phyloP scores from a whole-genome alignment of 2,329 filamentous ascomycete genomes.

The Pezicula neosporulosa region DNA sequence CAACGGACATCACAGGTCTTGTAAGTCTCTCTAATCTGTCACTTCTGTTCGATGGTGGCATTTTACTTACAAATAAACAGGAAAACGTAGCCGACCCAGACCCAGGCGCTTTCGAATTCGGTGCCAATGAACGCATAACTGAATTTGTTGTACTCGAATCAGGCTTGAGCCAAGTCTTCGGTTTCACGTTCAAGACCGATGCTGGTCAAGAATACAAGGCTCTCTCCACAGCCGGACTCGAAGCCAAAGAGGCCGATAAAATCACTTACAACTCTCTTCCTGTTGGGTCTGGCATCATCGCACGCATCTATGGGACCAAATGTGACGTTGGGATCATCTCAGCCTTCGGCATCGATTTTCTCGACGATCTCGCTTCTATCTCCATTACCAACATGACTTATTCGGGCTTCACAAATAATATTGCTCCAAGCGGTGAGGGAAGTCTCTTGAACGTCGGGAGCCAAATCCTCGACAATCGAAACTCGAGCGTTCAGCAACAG shows the following conservation, averaged over 20 bases:
- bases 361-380: not conserved
- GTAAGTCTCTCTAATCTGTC: not conserved
- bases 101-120: not conserved
- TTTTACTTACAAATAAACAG: not conserved
- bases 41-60: not conserved
- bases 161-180: not conserved
- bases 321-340: not conserved
- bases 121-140: not conserved
- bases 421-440: not conserved
- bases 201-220: not conserved
- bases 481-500: not conserved
- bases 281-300: not conserved
- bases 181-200: constrained; percentile 1
- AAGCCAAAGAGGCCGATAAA: not conserved
- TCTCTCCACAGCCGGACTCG: not conserved
- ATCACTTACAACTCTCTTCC: not conserved
- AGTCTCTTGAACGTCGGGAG: not conserved
- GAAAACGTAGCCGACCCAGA: not conserved
- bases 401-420: not conserved
- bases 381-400: not conserved
- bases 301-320: not conserved
- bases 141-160: not conserved
- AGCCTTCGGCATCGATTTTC: not conserved
- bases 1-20: not conserved
- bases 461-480: not conserved